Conservation (phyloP, 1,139 yeast species). For the Yamadazyma dendronema region DNA sequence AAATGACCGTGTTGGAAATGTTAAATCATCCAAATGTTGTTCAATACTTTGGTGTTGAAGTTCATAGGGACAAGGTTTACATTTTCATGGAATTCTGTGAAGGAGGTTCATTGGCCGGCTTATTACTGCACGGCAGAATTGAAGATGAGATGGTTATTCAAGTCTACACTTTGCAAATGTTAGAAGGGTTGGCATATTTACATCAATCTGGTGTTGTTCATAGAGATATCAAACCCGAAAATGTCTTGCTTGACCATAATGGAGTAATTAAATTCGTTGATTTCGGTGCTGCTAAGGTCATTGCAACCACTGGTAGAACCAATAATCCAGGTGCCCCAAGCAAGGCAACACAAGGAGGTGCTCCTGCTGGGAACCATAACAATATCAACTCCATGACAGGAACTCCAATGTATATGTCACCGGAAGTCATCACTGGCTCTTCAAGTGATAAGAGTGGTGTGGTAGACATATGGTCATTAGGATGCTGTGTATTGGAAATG, state of each 20-base stretch:
- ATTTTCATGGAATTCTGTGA: conserved; percentile 98
- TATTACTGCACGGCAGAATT: conserved; percentile 81
- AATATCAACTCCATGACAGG: conserved; percentile 71
- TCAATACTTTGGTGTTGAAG: conserved; percentile 95
- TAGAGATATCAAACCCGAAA: conserved; percentile 95
- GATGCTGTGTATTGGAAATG: conserved; percentile 81
- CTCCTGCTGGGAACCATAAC: conserved; percentile 16
- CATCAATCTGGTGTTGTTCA: conserved; percentile 97
- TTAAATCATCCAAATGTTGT: conserved; percentile 94
- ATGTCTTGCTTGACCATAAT: conserved; percentile 82
- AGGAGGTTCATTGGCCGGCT: conserved; percentile 87
- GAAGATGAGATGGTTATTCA: conserved; percentile 95
- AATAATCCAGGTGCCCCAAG: conserved; percentile 19
- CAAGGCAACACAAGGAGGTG: conserved; percentile 4
- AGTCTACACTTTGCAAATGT: conserved; percentile 85
- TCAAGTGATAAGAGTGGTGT: conserved; percentile 66
- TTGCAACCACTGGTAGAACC: conserved; percentile 67
- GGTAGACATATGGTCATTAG: conserved; percentile 82
- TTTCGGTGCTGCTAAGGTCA: conserved; percentile 96
- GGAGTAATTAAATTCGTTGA: conserved; percentile 95
- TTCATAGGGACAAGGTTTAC: conserved; percentile 91
- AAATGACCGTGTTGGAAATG: conserved; percentile 95
- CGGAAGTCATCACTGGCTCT: conserved; percentile 88
- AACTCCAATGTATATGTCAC: conserved; percentile 99
- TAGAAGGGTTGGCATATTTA: conserved; percentile 91